Evolutionary conservation across 306 rosid genomes (phyloP), one percentile per base, ranked within the genome.

Genomic region (Vicia villosa): DNA sequence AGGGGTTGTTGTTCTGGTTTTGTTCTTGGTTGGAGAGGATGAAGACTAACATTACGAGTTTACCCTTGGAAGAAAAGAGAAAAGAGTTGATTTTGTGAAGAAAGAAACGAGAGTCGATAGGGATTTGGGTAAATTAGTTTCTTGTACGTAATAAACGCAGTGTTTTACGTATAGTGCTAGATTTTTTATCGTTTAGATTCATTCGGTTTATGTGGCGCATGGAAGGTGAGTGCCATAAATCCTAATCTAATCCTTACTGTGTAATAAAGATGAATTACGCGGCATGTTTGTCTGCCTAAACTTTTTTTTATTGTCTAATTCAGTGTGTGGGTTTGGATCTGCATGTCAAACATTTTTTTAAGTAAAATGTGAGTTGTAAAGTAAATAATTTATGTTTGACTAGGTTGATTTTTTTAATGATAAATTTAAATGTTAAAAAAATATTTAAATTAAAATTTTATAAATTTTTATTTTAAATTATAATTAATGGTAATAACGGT

Each of bases 171-270:
- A 34, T 34, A 6, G 38, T 34, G 38, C 38, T 34, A 34, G 38
- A 34, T 34, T 34, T 34, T 7, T 69, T 69, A 13, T 50, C 14
- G 34, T 45, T 45, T 34, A 42, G 49, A 60, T 51, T 56, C 15
- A 67, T 58, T 74, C 1, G 8, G 8, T 47, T 49, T 74, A 82
- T 82, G 86, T 78, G 86, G 86, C 86, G 86, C 75, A 68, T 59
- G 41, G 86, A 57, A 26, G 60, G 10, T 54, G 69, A n/a, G 34
- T 9, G 26, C 4, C 17, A 17, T 70, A 36, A 30, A 63, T 70
- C 63, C 28, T 16, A 20, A 51, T 51, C 58, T 2, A 38, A 51
- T 73, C 59, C 24, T 0, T 26, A 26, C 13, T 24, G 28, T 43
- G n/a, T 50, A n/a, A 10, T 58, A 60, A 61, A 15, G 5, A 4